These are phyloP conservation scores for Casuarina glauca DNA, from an alignment of 306 rosid species.

Conservation along the genomic window DNA sequence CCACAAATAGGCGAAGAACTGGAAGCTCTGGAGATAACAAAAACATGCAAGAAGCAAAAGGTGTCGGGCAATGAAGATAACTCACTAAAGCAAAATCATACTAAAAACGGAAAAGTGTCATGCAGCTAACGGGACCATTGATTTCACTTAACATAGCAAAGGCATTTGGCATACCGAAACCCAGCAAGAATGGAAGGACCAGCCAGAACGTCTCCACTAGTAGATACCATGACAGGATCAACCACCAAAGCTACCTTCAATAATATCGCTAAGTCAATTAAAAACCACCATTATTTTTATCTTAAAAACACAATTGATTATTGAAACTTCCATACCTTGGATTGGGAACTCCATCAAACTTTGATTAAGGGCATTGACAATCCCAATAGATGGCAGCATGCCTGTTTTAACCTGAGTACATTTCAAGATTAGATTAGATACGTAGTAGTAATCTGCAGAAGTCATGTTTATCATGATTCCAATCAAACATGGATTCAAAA, in stretches of 20 bases:
- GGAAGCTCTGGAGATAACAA: neutral
- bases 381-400: slow-evolving; percentile 69
- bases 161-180: slow-evolving; percentile 53
- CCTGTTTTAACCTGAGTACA: slow-evolving; percentile 83
- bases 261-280: slow-evolving; percentile 31
- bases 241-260: slow-evolving; percentile 89
- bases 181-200: slow-evolving; percentile 68
- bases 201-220: slow-evolving; percentile 81
- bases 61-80: neutral
- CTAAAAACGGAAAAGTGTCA: neutral
- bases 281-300: slow-evolving; percentile 28
- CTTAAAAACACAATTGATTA: slow-evolving; percentile 10
- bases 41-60: neutral
- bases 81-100: neutral
- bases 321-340: slow-evolving; percentile 55
- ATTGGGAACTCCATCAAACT: slow-evolving; percentile 67
- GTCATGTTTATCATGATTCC: neutral
- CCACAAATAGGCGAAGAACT: neutral
- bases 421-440: slow-evolving; percentile 26
- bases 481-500: neutral
- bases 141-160: slow-evolving; percentile 16
- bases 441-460: slow-evolving; percentile 1
- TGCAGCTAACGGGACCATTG: neutral
- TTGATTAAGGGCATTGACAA: slow-evolving; percentile 60
- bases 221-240: slow-evolving; percentile 97